Percentiles rank a stretch among this genome's conserved stretches.
Conservation (phyloP, 768 basidiomycete species). For the Lactarius sp. region DNA sequence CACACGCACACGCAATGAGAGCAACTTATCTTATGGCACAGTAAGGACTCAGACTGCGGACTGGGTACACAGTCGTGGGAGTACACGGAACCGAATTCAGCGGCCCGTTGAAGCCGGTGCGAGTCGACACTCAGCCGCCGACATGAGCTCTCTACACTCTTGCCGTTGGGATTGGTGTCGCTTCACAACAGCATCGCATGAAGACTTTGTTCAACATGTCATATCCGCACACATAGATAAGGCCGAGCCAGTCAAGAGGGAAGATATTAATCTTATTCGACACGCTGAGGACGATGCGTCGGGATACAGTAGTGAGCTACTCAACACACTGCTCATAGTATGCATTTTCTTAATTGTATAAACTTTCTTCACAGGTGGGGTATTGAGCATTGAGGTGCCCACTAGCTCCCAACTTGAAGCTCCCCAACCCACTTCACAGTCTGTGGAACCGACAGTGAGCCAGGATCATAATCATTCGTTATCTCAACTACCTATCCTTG, state of each 20-base stretch:
- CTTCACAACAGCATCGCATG: constrained; percentile 11
- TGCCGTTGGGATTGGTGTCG: constrained; percentile 25
- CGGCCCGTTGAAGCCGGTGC: background rate
- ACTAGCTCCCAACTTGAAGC: background rate
- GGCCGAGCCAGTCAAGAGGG: constrained; percentile 17
- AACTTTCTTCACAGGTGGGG: background rate
- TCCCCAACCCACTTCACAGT: background rate
- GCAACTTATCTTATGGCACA: too few species aligned
- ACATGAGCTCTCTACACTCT: constrained; percentile 19
- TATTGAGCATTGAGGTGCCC: background rate
- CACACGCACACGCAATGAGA: background rate
- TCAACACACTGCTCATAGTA: background rate
- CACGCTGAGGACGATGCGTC: constrained; percentile 15
- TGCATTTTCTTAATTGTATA: background rate
- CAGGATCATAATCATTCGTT: too few species aligned
- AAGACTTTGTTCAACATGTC: constrained; percentile 18
- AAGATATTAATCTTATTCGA: constrained; percentile 16
- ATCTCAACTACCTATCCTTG: background rate
- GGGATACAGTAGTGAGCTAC: background rate
- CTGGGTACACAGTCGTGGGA: too few species aligned
- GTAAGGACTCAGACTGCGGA: too few species aligned
- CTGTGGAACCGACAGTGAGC: background rate
- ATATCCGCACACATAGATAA: constrained; percentile 15
- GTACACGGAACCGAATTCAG: too few species aligned
- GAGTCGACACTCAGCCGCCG: background rate